These are phyloP conservation scores for Lepraria neglecta DNA, from an alignment of 495 filamentous ascomycete genomes.

Conservation along the genomic window DNA sequence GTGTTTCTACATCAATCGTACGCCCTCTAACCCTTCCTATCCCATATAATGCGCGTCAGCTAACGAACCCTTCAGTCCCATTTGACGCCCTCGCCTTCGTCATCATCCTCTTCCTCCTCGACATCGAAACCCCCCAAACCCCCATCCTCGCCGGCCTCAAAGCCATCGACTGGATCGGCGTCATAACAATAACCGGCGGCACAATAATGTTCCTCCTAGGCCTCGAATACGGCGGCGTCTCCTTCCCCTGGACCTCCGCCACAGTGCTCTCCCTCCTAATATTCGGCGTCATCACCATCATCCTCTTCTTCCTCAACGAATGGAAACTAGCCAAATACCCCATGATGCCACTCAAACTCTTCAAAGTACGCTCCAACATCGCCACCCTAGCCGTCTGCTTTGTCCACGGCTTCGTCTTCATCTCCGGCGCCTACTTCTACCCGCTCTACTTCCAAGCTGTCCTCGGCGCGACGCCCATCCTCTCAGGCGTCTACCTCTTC, in stretches of 20 bases:
- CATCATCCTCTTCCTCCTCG: slow-evolving; percentile 58
- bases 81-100: slow-evolving; percentile 55
- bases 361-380: slow-evolving; percentile 44
- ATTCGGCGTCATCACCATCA: slow-evolving; percentile 53
- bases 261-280: slow-evolving; percentile 65
- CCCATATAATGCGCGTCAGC: neutral
- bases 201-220: slow-evolving; percentile 67
- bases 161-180: slow-evolving; percentile 66
- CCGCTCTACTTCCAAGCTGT: slow-evolving; percentile 55
- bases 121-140: slow-evolving; percentile 65
- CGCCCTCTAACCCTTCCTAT: slow-evolving; percentile 20
- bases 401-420: slow-evolving; percentile 42
- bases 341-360: slow-evolving; percentile 62
- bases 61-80: slow-evolving; percentile 40
- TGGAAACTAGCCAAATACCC: slow-evolving; percentile 61
- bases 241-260: slow-evolving; percentile 57
- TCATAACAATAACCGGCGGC: slow-evolving; percentile 53
- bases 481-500: slow-evolving; percentile 73
- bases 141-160: slow-evolving; percentile 58
- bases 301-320: slow-evolving; percentile 59
- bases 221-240: slow-evolving; percentile 61
- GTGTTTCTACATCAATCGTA: slow-evolving; percentile 61
- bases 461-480: slow-evolving; percentile 62
- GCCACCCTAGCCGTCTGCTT: slow-evolving; percentile 37
- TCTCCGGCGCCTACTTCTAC: slow-evolving; percentile 44